Evolutionary conservation across 1,284 basidiomycete species (phyloP).

Genomic region (Ustilago lituana): DNA sequence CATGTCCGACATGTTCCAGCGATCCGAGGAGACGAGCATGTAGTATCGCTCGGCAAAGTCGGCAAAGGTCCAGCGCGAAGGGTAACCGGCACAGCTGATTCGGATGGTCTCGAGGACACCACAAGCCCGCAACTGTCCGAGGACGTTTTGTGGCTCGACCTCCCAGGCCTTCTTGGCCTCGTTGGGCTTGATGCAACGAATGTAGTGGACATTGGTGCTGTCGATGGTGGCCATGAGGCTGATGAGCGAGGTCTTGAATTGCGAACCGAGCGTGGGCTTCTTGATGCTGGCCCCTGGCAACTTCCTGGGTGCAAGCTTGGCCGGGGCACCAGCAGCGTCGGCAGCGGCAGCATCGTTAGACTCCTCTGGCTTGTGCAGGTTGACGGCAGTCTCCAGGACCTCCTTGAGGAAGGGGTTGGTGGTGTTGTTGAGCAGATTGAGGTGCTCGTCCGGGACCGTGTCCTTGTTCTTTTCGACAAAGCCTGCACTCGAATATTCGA

Average conservation of each 20-base stretch:
- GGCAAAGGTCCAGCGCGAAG: constrained; percentile 97
- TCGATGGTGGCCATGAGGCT: constrained; percentile 97
- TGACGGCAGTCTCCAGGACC: constrained; percentile 76
- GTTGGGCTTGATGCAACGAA: constrained; percentile 99
- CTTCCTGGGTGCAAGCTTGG: constrained; percentile 49
- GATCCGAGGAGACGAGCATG: constrained; percentile 87
- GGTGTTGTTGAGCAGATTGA: constrained; percentile 83
- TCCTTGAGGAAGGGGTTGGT: constrained; percentile 93
- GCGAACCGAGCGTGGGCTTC: constrained; percentile 97
- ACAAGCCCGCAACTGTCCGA: constrained; percentile 94
- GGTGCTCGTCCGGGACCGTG: constrained; percentile 97
- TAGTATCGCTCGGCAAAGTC: constrained; percentile 99
- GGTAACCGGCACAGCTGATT: constrained; percentile 98
- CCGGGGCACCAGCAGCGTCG: constrained; percentile 14
- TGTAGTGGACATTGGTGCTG: constrained; percentile 98
- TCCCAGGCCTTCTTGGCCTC: constrained; percentile 97
- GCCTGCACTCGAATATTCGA: constrained; percentile 97
- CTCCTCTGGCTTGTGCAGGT: constrained; percentile 49
- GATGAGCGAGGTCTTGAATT: constrained; percentile 95
- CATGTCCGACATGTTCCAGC: constrained; percentile 74
- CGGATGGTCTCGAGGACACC: constrained; percentile 99
- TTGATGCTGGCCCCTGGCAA: constrained; percentile 74
- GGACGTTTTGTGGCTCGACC: constrained; percentile 92
- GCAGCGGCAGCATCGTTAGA: constrained; percentile 17
- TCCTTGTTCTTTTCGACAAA: constrained; percentile 99